Base-by-base conservation (phyloP, 495 filamentous ascomycete genomes). In the Cairneyella variabilis region DNA sequence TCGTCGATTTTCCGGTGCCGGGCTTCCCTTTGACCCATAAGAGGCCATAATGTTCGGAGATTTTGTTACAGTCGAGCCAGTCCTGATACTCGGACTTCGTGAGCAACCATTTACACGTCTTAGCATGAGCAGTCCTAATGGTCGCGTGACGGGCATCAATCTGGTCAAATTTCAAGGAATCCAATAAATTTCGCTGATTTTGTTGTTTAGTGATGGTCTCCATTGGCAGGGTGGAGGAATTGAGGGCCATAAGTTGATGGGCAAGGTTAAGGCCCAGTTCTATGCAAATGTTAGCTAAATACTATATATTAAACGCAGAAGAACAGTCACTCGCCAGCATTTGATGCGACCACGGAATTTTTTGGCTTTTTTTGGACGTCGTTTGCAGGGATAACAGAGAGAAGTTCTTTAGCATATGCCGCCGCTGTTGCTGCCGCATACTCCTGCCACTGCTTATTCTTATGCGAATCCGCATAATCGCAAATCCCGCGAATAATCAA, bases 21-120 rank as follows among this genome's bases (percentile, higher is more conserved):
- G 79, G 75, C 37, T 83, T 80, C 1, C 79, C 79, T 54, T 69
- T 78, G 38, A 84, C 74, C 79, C 79, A 83, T 14, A 83, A 43
- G 40, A 83, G 69, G 7, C 78, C 76, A 41, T 72, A 60, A 55
- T 77, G 74, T 11, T 75, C 32, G 4, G 17, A 3, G 10, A 71
- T 26, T 27, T 69, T 62, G 5, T n/a, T 34, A 3, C 48, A 18
- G 45, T 77, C 65, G 10, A 79, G 68, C 79, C 77, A 83, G n/a
- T 62, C 48, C 9, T 50, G 16, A 51, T 77, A 81, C n/a, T 70
- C 55, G 1, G 60, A 37, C 6, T 66, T 64, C 1, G 58, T 52
- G 3, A 77, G 56, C 16, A 83, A 52, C 79, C 78, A 83, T 57
- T 50, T 36, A 48, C 77, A 82, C 22, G 78, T 80, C 45, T 68